Evolutionary conservation across 2,329 filamentous ascomycete genomes (phyloP), one percentile per base, ranked within the genome.

Genomic region (Aspergillus glaucus): DNA sequence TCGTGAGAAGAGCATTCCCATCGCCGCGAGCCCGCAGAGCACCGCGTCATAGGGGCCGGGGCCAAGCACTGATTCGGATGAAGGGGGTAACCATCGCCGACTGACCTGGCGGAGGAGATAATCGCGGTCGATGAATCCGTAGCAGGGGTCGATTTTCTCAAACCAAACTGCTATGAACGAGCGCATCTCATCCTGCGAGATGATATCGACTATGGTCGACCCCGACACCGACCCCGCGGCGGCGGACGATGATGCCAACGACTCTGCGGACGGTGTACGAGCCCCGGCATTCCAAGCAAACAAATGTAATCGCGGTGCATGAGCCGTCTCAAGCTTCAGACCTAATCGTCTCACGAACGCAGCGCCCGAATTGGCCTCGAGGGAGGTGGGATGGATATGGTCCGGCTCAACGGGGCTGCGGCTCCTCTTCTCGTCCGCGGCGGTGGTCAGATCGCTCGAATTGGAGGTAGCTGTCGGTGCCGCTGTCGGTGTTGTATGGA

Each of bases 331-430:
- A 17, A 81, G 68, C 40, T 73, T 71, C 40, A 79, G 66, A 0
- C 75, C 79, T 32, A 82, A 63, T 19, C 73, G 70, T 47, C 78
- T 66, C 7, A 80, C 72, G 57, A 82, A 82, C 0, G 78, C 77
- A 0, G 79, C 75, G 0, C 78, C 78, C 0, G 78, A 81, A 51
- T 82, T 81, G 32, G 76, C 79, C 53, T 81, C 77, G 3, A 80
- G 63, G 0, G 76, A 76, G 43, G 60, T 57, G 26, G 60, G 47
- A 8, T 64, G 58, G 3, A 57, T 60, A 7, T 56, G 58, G 1
- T 59, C 57, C 30, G 54, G 50, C 34, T 51, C 52, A 2, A 50
- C 53, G 6, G 55, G 48, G 17, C 45, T 51, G 19, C 50, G 48
- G 12, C 37, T 40, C n/a, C 7, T 12, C 37, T 19, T 19, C 37